Base-by-base conservation (phyloP, 2,329 filamentous ascomycete genomes). In the Sphaerulina vaccinii region DNA sequence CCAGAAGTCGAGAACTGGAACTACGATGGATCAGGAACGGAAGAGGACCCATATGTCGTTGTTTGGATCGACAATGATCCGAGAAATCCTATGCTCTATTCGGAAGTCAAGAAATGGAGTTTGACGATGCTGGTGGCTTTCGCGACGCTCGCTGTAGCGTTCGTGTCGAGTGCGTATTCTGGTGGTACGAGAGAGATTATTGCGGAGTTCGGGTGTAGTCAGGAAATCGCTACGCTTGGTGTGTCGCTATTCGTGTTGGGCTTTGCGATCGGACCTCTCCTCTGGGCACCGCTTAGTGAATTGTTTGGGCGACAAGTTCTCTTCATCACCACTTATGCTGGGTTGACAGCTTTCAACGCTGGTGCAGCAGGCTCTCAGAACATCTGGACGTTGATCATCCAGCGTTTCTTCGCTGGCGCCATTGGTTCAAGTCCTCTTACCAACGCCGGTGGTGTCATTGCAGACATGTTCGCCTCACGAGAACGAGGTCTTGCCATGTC, bases 151-250 rank as follows among this genome's bases (percentile, higher is more conserved):
- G 84, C 72, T 22, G 84, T 89, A 23, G 75, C 87, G 2, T 86
- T 90, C 61, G 81, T 82, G 48, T 87, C 84, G 15, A 85, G 83
- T 1, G 85, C 85, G 24, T 87, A 82, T 67, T 81, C 80, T 3
- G 81, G 82, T 10, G 81, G 81, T 40, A 66, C 83, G 11, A 51
- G 59, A 7, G 71, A 81, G 42, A 75, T 88, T 47, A 73, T 83
- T 11, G 37, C 55, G 1, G 73, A 82, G 27, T 87, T 88, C 57
- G 51, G 70, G 10, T 74, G 81, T 22, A 70, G 68, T 38, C 66
- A 71, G 42, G 79, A 81, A 58, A 69, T 85, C 6, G 78, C 76
- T 33, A 83, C 81, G 19, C 73, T 86, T 1, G 83, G 83, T 9
- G 74, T 87, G 11, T 85, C 83, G 6, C 70, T 86, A 15, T 86